These are phyloP conservation scores for Colletotrichum phormii DNA, from an alignment of 2,329 filamentous ascomycete genomes.

Conservation along the genomic window DNA sequence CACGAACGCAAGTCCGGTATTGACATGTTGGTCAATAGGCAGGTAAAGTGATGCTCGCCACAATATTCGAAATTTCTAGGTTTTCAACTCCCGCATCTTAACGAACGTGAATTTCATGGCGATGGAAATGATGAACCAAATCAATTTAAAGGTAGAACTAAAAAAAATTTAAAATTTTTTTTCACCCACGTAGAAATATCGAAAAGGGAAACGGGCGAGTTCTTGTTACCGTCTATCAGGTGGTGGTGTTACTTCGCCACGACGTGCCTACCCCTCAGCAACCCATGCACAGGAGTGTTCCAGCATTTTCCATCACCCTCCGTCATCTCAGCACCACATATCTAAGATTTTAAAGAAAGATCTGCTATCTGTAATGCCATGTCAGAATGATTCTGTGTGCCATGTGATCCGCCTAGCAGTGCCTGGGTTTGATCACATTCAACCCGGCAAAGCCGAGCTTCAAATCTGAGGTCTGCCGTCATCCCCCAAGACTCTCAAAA, in stretches of 20 bases:
- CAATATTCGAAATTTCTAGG: too few relatives aligned
- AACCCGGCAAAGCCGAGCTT: neutral
- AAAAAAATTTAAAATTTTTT: too few relatives aligned
- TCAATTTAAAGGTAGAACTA: too few relatives aligned
- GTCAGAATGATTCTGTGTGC: too few relatives aligned
- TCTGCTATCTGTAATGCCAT: neutral
- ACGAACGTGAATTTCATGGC: too few relatives aligned
- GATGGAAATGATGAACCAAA: too few relatives aligned
- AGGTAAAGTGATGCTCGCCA: rapidly evolving
- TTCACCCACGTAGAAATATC: neutral
- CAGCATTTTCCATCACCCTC: neutral
- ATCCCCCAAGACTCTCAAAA: neutral
- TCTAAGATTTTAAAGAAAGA: too few relatives aligned
- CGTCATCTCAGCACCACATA: neutral
- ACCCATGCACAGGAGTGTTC: neutral
- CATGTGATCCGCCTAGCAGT: neutral
- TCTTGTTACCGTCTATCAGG: neutral
- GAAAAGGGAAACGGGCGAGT: neutral
- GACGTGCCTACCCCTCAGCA: conserved; percentile 8
- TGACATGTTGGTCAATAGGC: neutral
- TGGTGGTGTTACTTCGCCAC: conserved; percentile 9
- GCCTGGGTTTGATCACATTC: neutral
- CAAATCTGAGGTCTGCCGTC: neutral
- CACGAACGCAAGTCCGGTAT: neutral
- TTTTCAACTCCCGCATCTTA: too few relatives aligned